These are phyloP conservation scores for Tuber aestivum DNA, from an alignment of 495 filamentous ascomycete species.

Conservation along the genomic window DNA sequence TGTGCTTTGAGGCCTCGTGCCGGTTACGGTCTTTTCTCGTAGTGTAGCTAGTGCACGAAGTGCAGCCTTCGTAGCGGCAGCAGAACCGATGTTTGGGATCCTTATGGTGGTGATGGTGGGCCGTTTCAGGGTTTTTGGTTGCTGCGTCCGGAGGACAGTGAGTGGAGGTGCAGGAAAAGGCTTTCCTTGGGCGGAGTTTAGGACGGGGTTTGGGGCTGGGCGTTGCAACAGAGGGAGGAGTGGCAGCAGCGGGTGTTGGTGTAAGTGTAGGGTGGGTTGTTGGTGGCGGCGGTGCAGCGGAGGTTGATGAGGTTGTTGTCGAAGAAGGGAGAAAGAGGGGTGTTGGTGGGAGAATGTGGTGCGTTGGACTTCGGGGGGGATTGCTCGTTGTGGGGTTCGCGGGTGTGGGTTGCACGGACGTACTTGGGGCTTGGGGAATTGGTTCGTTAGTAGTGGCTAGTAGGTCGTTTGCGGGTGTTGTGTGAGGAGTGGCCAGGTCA, in stretches of 20 bases:
- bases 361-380: not conserved
- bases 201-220: not conserved
- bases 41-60: constrained; percentile 8
- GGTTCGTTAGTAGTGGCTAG: not conserved
- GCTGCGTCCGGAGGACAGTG: not conserved
- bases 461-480: too few relatives aligned
- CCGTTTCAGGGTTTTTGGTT: not conserved
- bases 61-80: constrained; percentile 11
- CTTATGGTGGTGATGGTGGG: constrained; percentile 29
- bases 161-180: not conserved
- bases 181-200: not conserved
- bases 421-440: not conserved
- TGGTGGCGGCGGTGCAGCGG: not conserved
- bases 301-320: not conserved
- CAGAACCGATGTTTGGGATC: constrained; percentile 8
- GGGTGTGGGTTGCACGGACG: not conserved
- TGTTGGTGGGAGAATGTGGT: not conserved
- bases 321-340: not conserved
- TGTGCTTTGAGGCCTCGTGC: constrained; percentile 27
- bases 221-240: not conserved
- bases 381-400: not conserved
- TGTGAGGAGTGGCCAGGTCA: not conserved
- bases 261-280: not conserved
- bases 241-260: not conserved
- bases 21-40: constrained; percentile 34